A percentile compares a stretch with the other conserved stretches of the same genome.
These are phyloP conservation scores for Aristolochia contorta DNA, from an alignment of 164 flowering plant genomes.

Conservation along the genomic window DNA sequence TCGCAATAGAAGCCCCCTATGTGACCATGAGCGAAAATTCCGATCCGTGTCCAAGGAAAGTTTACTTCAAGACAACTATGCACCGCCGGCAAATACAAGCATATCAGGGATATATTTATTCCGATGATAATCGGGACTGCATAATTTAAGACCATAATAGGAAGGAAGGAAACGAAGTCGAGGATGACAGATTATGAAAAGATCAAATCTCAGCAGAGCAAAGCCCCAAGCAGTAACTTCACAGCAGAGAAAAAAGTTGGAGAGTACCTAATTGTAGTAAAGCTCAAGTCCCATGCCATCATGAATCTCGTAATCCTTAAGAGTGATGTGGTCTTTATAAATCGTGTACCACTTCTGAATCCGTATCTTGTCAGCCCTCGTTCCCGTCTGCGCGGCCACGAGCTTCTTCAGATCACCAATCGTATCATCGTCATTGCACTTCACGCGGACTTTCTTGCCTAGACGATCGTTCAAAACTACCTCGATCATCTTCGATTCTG, in stretches of 20 bases:
- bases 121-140: too few relatives aligned
- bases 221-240: too few relatives aligned
- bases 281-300: slow-evolving; percentile 96
- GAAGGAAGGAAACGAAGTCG: too few relatives aligned
- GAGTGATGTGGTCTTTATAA: slow-evolving; percentile 88
- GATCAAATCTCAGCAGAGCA: too few relatives aligned
- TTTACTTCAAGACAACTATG: too few relatives aligned
- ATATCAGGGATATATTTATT: too few relatives aligned
- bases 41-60: too few relatives aligned
- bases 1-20: too few relatives aligned
- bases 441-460: slow-evolving; percentile 85
- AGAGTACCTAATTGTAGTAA: slow-evolving; percentile 40
- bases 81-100: too few relatives aligned
- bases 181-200: too few relatives aligned
- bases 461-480: slow-evolving; percentile 82
- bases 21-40: too few relatives aligned
- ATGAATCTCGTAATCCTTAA: slow-evolving; percentile 80
- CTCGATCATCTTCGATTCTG: slow-evolving; percentile 62
- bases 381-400: slow-evolving; percentile 83
- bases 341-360: slow-evolving; percentile 81
- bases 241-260: not conserved
- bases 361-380: slow-evolving; percentile 64
- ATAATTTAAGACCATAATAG: too few relatives aligned
- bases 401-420: slow-evolving; percentile 87
- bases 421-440: slow-evolving; percentile 90